These are phyloP conservation scores for Fusarium algeriense DNA, from an alignment of 2,329 filamentous ascomycete genomes.

Conservation along the genomic window DNA sequence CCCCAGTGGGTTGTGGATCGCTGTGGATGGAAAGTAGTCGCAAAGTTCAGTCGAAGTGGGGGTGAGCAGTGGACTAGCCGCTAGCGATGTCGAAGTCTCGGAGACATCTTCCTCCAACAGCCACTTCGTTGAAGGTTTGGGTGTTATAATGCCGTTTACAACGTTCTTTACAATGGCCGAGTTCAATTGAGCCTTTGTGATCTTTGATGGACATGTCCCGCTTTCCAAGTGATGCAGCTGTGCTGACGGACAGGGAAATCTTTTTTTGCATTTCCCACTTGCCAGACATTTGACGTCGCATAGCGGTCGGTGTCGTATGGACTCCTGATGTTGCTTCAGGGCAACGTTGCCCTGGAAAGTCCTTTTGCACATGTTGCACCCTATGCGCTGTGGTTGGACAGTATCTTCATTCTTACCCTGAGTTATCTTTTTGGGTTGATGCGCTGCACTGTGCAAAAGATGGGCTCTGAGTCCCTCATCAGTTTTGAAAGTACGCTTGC, in stretches of 20 bases:
- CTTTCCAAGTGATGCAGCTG: constrained; percentile 5
- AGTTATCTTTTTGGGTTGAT: not conserved
- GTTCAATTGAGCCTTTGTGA: not conserved
- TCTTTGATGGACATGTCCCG: not conserved
- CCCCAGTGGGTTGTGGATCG: not conserved
- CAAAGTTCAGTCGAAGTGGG: not conserved
- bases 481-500: not conserved
- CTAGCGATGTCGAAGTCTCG: not conserved
- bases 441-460: not conserved
- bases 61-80: not conserved
- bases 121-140: not conserved
- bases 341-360: not conserved
- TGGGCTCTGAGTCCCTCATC: not conserved
- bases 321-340: not conserved
- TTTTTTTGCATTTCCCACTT: not conserved
- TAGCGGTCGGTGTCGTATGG: not conserved
- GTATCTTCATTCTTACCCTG: no score
- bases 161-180: not conserved
- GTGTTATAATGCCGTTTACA: not conserved
- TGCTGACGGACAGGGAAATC: not conserved
- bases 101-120: not conserved
- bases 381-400: not conserved
- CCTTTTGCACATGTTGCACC: not conserved
- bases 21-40: not conserved
- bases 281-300: not conserved